Base-by-base conservation (phyloP, 1,139 yeast species). In the Schwanniomyces etchellsii region DNA sequence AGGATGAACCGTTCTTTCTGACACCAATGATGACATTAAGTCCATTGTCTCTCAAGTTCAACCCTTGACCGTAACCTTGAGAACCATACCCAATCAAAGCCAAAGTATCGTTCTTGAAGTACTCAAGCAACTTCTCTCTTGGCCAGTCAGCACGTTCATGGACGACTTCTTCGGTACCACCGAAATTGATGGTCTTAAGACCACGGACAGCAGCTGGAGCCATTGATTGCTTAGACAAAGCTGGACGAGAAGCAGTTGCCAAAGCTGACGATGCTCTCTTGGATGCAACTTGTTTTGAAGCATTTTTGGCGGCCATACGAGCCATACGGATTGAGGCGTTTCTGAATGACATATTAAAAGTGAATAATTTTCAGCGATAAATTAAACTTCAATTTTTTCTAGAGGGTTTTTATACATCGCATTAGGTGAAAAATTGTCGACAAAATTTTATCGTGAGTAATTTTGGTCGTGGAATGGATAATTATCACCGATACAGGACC, bases 121-220 rank as follows among this genome's bases (percentile, higher is more conserved):
- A 91, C 57, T 88, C 93, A 47, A 81, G 75, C 56, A 91, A 76
- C 74, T 83, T 91, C 73, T 91, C 98, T 63, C 82, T 77, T 69
- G 98, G 98, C 98, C 98, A 91, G 83, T 91, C 98, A 51, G 86
- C 81, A 71, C 98, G 86, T 76, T 91, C 97, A 75, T 91, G 91
- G 48, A 91, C 98, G 51, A 81, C 68, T 73, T 89, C 97, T 57
- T 83, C 89, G 48, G 80, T 77, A 67, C 96, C 97, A 64, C 88
- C 96, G 57, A 91, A 91, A 80, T 86, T 86, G 71, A 91, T 93
- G 70, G 88, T 78, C 77, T 91, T 86, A 56, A 89, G 62, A 70
- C 97, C 97, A 70, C 96, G 85, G 48, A 68, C 61, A 47, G 68
- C 69, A 44, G 53, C 43, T 33, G 64, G 55, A 34, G 64, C 56